Base-by-base conservation (phyloP, 768 basidiomycete species). In the Lanmaoa rubissima region DNA sequence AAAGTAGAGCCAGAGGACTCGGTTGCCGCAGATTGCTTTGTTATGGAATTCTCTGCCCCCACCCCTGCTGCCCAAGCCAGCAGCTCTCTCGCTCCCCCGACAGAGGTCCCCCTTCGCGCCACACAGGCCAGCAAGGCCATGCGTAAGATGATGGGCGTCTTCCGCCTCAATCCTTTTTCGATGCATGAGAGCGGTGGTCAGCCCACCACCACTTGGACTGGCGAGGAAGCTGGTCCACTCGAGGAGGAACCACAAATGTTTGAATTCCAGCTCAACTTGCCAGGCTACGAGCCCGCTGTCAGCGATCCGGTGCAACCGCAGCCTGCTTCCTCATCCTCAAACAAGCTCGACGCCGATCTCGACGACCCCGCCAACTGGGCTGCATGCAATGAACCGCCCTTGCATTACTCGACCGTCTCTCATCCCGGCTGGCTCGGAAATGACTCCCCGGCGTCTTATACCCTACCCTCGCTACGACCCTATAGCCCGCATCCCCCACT, bases 91-190 rank as follows among this genome's bases (percentile, higher is more conserved):
- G 81, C 80, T 1, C 82, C 82, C 1, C 84, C 82, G 2, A 82
- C 81, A 35, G 82, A 84, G 65, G 88, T 89, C 1, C 88, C 89
- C 9, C 78, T 89, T 14, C 86, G 89, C 45, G 89, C 88, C 9
- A 90, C 87, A 0, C 85, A 89, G 64, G 89, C 88, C 1, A 78
- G 80, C 58, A 78, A 80, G 45, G 78, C 81, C 43, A 90, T 90
- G 89, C 81, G 85, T 52, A 74, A 75, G 47, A 84, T 90, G 83
- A 92, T 92, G 89, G 82, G 82, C 42, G 82, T 85, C 21, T 88
- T 91, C 69, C 80, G 89, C 9, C 78, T 90, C 62, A 86, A 90
- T 69, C 88, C 87, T 0, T 91, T 91, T 62, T 80, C 87, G 24
- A 82, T 85, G 74, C 83, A 87, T 60, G 82, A 76, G 55, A 78